phyloP scores from a whole-genome alignment of 2,329 filamentous ascomycete species.

The Chaetomium sp. region DNA sequence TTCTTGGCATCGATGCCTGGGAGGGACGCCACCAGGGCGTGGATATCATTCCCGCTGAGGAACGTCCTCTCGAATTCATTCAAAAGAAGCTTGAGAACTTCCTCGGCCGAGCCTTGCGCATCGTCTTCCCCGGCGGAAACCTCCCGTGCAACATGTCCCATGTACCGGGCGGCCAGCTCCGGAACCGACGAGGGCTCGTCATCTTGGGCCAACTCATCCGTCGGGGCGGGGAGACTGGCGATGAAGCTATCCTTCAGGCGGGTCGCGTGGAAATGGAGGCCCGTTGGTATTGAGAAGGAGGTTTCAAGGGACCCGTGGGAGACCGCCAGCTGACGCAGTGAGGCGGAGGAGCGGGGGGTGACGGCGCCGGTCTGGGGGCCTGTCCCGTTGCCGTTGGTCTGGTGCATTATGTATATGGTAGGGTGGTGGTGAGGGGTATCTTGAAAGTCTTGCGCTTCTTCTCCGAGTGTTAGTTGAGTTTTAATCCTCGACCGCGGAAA shows the following conservation, averaged over 20 bases:
- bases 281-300: slow-evolving; percentile 90
- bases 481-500: neutral
- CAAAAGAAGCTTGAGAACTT: slow-evolving; percentile 84
- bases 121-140: slow-evolving; percentile 91
- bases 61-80: slow-evolving; percentile 97
- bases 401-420: slow-evolving; percentile 67
- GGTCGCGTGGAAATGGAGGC: slow-evolving; percentile 90
- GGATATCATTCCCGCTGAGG: slow-evolving; percentile 91
- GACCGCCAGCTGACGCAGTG: slow-evolving; percentile 83
- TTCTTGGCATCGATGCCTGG: slow-evolving; percentile 94
- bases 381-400: slow-evolving; percentile 66
- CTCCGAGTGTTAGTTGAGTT: neutral
- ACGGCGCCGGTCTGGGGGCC: slow-evolving; percentile 93
- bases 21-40: slow-evolving; percentile 76
- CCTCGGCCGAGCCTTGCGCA: slow-evolving; percentile 78
- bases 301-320: slow-evolving; percentile 93
- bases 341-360: slow-evolving; percentile 88
- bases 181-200: slow-evolving; percentile 96
- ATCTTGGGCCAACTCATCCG: slow-evolving; percentile 95
- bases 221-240: slow-evolving; percentile 77
- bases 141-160: slow-evolving; percentile 82
- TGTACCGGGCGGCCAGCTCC: slow-evolving; percentile 88
- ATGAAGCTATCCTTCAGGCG: slow-evolving; percentile 90
- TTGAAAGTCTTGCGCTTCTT: slow-evolving; percentile 18
- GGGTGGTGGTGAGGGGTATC: slow-evolving; percentile 34